phyloP scores from a whole-genome alignment of 2,329 filamentous ascomycete species.

The Neonectria neomacrospora region DNA sequence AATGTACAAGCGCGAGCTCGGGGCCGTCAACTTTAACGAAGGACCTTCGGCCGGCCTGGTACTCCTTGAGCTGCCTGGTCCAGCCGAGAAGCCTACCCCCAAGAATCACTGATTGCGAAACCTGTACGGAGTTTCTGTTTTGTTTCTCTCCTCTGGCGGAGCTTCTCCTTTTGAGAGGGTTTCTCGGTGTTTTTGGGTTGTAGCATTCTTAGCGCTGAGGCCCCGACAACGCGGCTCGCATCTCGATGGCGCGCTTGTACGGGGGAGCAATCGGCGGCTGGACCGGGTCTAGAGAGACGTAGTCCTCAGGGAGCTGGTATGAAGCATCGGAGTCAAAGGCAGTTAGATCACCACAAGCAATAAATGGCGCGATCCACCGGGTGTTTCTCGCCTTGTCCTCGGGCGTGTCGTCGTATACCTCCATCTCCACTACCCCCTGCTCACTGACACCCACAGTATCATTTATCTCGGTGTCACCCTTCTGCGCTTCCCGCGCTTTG shows the following conservation, averaged over 20 bases:
- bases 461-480: constrained; percentile 58
- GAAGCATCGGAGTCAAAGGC: constrained; percentile 96
- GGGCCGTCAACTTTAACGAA: constrained; percentile 57
- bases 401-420: constrained; percentile 59
- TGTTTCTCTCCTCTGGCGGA: background rate
- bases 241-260: constrained; percentile 90
- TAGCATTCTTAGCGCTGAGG: constrained; percentile 41
- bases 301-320: constrained; percentile 86
- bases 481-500: constrained; percentile 52
- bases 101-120: constrained; percentile 42
- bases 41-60: constrained; percentile 53
- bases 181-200: constrained; percentile 28
- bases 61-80: constrained; percentile 55
- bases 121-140: constrained; percentile 1
- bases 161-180: constrained; percentile 14
- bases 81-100: constrained; percentile 50
- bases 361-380: constrained; percentile 93
- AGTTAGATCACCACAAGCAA: constrained; percentile 96
- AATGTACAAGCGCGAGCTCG: constrained; percentile 61
- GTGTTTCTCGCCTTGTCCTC: constrained; percentile 51
- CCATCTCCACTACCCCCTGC: constrained; percentile 58
- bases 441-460: constrained; percentile 47
- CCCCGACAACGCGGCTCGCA: constrained; percentile 57
- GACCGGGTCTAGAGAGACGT: constrained; percentile 88
- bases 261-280: constrained; percentile 96